Percentiles rank a stretch among this genome's conserved stretches.
Evolutionary conservation across 768 basidiomycete species (phyloP).

Genomic region (Suillus bovinus): DNA sequence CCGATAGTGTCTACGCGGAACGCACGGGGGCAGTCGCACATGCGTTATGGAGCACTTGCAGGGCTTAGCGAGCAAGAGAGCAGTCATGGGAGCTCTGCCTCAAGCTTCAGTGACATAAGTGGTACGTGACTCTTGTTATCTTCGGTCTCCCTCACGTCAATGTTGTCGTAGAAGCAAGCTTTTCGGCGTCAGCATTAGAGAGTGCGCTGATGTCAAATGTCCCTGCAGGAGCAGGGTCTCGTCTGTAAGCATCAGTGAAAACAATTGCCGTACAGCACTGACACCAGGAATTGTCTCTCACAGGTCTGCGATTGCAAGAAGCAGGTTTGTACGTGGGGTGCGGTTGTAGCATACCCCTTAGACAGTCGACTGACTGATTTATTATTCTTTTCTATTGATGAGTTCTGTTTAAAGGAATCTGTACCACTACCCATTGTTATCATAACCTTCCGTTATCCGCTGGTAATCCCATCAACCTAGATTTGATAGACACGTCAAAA

Average conservation of each 20-base stretch:
- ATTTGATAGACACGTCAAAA: neutral
- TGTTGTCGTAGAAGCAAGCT: conserved; percentile 55
- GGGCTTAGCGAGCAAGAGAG: conserved; percentile 57
- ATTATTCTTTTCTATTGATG: conserved; percentile 8
- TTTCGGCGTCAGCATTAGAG: conserved; percentile 79
- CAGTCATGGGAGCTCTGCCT: conserved; percentile 70
- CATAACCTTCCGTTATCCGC: neutral
- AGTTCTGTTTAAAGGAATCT: neutral
- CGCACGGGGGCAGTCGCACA: conserved; percentile 50
- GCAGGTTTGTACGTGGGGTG: conserved; percentile 29
- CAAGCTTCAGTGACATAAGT: conserved; percentile 85
- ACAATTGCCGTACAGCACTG: conserved; percentile 1
- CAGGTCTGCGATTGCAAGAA: conserved; percentile 39
- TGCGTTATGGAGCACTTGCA: conserved; percentile 46
- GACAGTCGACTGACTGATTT: neutral
- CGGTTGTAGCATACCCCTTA: conserved; percentile 23
- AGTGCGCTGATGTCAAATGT: conserved; percentile 80
- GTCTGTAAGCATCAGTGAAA: conserved; percentile 53
- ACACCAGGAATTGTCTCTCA: neutral
- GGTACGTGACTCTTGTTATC: conserved; percentile 46
- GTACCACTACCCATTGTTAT: neutral
- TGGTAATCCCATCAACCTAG: neutral
- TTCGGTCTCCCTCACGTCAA: neutral
- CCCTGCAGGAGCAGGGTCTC: conserved; percentile 56
- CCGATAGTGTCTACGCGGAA: conserved; percentile 57